Base-by-base conservation (phyloP, 306 rosid species). In the Albizia julibrissin region DNA sequence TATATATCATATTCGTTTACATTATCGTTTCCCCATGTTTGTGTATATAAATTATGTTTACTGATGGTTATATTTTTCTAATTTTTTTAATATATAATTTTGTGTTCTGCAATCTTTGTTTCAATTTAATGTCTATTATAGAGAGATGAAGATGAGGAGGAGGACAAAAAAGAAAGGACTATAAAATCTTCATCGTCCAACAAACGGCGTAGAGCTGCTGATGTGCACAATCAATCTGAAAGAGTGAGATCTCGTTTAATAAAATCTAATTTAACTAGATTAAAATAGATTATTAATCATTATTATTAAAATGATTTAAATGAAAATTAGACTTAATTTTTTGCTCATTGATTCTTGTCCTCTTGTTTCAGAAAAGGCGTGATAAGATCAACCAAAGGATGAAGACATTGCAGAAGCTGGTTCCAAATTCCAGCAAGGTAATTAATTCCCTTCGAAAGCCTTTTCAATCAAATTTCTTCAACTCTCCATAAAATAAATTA, bases 381-480 rank as follows among this genome's bases (percentile, higher is more conserved):
- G 98, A 95, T 82, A 95, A 92, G 89, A 95, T 95, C 83, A 95
- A 93, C 88, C 93, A 95, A 70, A 91, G 94, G 90, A 93, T 95
- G 98, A 93, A 91, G 91, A 90, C 99, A 52, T 79, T 95, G 85
- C 99, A 93, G 85, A 93, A 93, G 91, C 87, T 95, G 91, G 99
- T 95, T 89, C 98, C 99, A 83, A 95, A 89, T 91, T 93, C 99
- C 87, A 92, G 91, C 85, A 93, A 95, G 98, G 99, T 95, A 89
- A 80, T 43, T 43, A 8, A 43, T 8, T 43, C 47, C 47, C 13
- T 42, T 42, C 46, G 43, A 42, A 42, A 9, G 12, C 46, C 46
- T 9, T 42, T 42, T 43, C 47, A 43, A 43, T 43, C 47, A 43
- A 56, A 56, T 56, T 56, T 56, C 14, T 58, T 10, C 33, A 10